These are phyloP conservation scores for Pythium sukuiense DNA, from an alignment of 352 stramenopile genomes.

Conservation along the genomic window DNA sequence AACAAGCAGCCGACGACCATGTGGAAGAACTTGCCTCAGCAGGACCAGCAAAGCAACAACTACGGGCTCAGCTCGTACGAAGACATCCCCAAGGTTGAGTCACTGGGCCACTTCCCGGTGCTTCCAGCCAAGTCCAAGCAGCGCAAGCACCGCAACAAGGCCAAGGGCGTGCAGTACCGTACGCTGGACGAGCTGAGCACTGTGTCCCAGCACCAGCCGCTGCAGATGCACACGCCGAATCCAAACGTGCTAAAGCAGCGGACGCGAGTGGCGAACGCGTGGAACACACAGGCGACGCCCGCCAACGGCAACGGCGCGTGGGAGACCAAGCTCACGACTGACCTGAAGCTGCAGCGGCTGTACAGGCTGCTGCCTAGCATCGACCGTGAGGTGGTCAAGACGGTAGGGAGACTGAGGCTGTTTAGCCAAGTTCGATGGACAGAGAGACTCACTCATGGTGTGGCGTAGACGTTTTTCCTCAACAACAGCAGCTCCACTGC, in stretches of 20 bases:
- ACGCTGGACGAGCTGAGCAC: constrained; percentile 16
- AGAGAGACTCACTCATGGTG: constrained; percentile 7
- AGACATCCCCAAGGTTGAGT: constrained; percentile 40
- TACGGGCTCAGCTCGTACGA: constrained; percentile 19
- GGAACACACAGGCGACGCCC: constrained; percentile 25
- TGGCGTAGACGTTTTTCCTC: constrained; percentile 60
- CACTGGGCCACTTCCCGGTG: constrained; percentile 54
- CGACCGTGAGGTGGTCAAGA: constrained; percentile 52
- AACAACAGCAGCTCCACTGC: constrained; percentile 66
- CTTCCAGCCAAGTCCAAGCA: constrained; percentile 41
- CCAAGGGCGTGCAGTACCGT: constrained; percentile 10
- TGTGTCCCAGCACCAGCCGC: neutral
- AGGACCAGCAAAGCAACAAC: neutral
- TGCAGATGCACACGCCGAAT: constrained; percentile 7
- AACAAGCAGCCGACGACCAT: constrained; percentile 19
- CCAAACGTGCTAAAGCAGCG: constrained; percentile 13
- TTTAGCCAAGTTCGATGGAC: neutral
- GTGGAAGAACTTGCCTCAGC: constrained; percentile 13
- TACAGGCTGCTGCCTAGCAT: constrained; percentile 56
- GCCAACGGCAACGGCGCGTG: neutral
- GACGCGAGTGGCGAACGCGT: constrained; percentile 18
- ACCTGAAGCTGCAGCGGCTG: constrained; percentile 69
- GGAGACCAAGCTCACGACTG: constrained; percentile 56
- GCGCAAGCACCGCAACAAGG: constrained; percentile 6
- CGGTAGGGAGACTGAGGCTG: constrained; percentile 30